Conservation (phyloP, 768 basidiomycete species). For the Lactifluus pinguis region DNA sequence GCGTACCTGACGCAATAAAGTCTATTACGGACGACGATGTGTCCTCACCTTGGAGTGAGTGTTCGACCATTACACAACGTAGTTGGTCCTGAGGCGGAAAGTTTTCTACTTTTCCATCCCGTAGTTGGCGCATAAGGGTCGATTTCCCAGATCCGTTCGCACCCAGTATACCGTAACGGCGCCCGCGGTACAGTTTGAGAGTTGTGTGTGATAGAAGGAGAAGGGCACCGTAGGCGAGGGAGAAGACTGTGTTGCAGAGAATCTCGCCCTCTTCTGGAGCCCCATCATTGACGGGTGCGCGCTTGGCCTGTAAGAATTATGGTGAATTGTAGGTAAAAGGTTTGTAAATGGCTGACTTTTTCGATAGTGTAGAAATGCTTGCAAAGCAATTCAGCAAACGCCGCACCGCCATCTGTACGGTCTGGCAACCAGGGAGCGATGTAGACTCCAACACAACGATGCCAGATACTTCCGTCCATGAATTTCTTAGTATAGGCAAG, state of each 20-base stretch:
- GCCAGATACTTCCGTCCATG: constrained; percentile 48
- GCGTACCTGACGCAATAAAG: constrained; percentile 78
- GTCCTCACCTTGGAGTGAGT: constrained; percentile 92
- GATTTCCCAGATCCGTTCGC: constrained; percentile 96
- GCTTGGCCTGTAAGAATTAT: constrained; percentile 41
- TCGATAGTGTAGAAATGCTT: constrained; percentile 72
- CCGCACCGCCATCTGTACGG: constrained; percentile 35
- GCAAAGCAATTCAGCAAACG: constrained; percentile 56
- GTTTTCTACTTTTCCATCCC: constrained; percentile 92
- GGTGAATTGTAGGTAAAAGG: constrained; percentile 2
- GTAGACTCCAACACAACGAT: constrained; percentile 63
- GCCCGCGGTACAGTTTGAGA: constrained; percentile 80
- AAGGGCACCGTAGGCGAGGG: constrained; percentile 90
- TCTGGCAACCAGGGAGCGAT: constrained; percentile 55
- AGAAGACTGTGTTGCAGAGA: constrained; percentile 89
- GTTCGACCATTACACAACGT: constrained; percentile 93
- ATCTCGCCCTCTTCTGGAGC: constrained; percentile 71
- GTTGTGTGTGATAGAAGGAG: constrained; percentile 91
- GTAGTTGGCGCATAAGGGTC: constrained; percentile 90
- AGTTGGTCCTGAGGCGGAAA: constrained; percentile 86
- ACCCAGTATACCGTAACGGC: constrained; percentile 91
- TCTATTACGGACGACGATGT: constrained; percentile 72
- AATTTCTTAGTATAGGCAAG: constrained; percentile 56
- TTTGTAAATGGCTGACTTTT: constrained; percentile 31
- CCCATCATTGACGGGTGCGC: constrained; percentile 34